A percentile compares a stretch with the other conserved stretches of the same genome.
Conservation (phyloP, 2,329 filamentous ascomycete genomes). For the Trichoderma arundinaceum region DNA sequence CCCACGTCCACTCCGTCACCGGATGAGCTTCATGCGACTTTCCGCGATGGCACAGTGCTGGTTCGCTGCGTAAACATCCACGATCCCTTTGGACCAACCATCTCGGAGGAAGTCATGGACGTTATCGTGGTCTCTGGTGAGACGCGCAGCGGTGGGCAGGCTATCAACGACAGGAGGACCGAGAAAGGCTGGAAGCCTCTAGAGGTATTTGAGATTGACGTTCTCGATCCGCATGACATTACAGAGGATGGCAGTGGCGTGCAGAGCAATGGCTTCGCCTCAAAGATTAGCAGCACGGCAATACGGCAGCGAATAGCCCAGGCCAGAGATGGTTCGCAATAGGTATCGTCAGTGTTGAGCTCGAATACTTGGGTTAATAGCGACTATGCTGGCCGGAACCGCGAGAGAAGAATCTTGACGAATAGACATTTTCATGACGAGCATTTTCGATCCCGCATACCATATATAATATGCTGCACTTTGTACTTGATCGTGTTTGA, state of each 20-base stretch:
- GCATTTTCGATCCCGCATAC: neutral
- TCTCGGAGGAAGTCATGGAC: slow-evolving; percentile 77
- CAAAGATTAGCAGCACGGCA: slow-evolving; percentile 90
- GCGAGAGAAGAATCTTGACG: neutral
- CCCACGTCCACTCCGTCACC: slow-evolving; percentile 27
- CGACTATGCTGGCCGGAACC: neutral
- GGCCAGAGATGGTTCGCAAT: slow-evolving; percentile 33
- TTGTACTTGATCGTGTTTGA: neutral
- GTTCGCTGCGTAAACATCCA: slow-evolving; percentile 85
- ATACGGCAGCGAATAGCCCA: slow-evolving; percentile 64
- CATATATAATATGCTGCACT: neutral
- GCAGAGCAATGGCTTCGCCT: slow-evolving; percentile 64
- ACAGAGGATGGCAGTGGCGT: slow-evolving; percentile 54
- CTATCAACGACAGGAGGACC: slow-evolving; percentile 81
- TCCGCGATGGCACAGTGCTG: slow-evolving; percentile 64
- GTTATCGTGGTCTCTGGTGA: slow-evolving; percentile 87
- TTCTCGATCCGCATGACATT: slow-evolving; percentile 66
- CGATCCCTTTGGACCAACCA: slow-evolving; percentile 89
- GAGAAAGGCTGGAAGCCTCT: slow-evolving; percentile 78
- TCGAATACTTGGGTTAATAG: no score
- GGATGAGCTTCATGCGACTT: slow-evolving; percentile 51
- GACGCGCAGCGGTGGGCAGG: slow-evolving; percentile 80
- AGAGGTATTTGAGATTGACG: slow-evolving; percentile 86
- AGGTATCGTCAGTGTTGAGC: neutral
- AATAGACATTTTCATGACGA: neutral